Evolutionary conservation across 257 asterid genomes (phyloP), one percentile per base, ranked within the genome.

Genomic region (Paraleonurus japonicus): DNA sequence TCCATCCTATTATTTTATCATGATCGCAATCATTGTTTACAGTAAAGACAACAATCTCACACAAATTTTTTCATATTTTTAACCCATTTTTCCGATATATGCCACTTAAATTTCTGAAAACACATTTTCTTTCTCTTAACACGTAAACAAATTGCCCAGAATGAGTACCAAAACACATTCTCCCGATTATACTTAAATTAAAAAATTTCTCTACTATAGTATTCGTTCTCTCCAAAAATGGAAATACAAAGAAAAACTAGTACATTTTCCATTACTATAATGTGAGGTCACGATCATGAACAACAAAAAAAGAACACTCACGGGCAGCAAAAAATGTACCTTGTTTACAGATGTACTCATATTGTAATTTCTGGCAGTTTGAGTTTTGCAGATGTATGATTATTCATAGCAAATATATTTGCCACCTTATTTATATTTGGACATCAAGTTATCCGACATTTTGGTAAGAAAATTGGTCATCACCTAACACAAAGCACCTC

Each of bases 331-430:
- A n/a, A 39, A 48, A 45, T 67, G 54, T 81, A 88, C 95, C 83
- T 62, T 65, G 64, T 73, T 69, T 23, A 83, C 45, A 54, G 81
- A 70, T 54, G 80, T 47, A 75, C 58, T 84, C 89, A 85, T 81
- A 16, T 67, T 73, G 71, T n/a, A 27, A 26, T 15, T 67, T 43
- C n/a, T 59, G 28, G 60, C 16, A 10, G 60, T 67, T 76, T 66
- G 55, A 11, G 70, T 59, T 76, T 75, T 4, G 37, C 5, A 24
- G 64, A 12, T 45, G 65, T 22, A 19, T 19, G 72, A 51, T 67
- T 23, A 0, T 45, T 72, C 13, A 30, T 22, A 15, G 5, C 5
- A 35, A 48, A 70, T 11, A 24, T 20, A 5, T 23, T 45, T 67
- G 24, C 60, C 53, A 51, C 19, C 3, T 58, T 24, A 41, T 65